A percentile compares a stretch with the other conserved stretches of the same genome.
Conservation (phyloP, 2,329 filamentous ascomycete species). For the Talaromyces sp. region DNA sequence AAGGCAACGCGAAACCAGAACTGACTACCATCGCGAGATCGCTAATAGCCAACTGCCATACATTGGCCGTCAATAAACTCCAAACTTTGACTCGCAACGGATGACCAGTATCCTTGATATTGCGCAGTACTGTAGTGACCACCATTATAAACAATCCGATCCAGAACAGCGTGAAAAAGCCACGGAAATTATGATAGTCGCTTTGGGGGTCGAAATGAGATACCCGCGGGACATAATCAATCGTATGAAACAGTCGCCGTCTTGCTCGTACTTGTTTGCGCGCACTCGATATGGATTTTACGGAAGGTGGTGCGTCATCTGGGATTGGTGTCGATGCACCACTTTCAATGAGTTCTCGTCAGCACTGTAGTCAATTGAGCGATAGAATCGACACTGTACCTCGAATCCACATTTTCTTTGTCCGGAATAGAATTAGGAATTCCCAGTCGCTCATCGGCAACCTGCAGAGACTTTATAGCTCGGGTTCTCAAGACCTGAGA, state of each 20-base stretch:
- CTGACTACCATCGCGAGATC: constrained; percentile 80
- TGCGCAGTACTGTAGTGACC: constrained; percentile 86
- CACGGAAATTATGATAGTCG: constrained; percentile 89
- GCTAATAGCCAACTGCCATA: constrained; percentile 77
- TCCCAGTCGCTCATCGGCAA: constrained; percentile 6
- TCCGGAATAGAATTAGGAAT: not conserved
- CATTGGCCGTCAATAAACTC: constrained; percentile 79
- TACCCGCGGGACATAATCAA: constrained; percentile 82
- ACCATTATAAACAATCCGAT: constrained; percentile 95
- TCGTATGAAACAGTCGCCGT: constrained; percentile 82
- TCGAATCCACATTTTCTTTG: constrained; percentile 2
- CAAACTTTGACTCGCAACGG: constrained; percentile 82
- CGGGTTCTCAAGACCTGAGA: constrained; percentile 14
- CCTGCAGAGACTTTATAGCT: constrained; percentile 10
- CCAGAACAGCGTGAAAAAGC: constrained; percentile 98
- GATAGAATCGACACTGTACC: not conserved
- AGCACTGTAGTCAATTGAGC: not conserved
- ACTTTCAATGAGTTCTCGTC: not conserved
- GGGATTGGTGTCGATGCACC: constrained; percentile 33
- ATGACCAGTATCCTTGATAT: constrained; percentile 88
- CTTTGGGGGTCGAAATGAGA: constrained; percentile 93
- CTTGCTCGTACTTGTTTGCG: constrained; percentile 78
- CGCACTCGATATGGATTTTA: constrained; percentile 76
- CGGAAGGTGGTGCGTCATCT: constrained; percentile 86
- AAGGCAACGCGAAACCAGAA: constrained; percentile 64